A percentile compares a stretch with the other conserved stretches of the same genome.
These are phyloP conservation scores for Gamsiella multidivaricata DNA, from an alignment of 192 early-diverging fungal species.

Conservation along the genomic window DNA sequence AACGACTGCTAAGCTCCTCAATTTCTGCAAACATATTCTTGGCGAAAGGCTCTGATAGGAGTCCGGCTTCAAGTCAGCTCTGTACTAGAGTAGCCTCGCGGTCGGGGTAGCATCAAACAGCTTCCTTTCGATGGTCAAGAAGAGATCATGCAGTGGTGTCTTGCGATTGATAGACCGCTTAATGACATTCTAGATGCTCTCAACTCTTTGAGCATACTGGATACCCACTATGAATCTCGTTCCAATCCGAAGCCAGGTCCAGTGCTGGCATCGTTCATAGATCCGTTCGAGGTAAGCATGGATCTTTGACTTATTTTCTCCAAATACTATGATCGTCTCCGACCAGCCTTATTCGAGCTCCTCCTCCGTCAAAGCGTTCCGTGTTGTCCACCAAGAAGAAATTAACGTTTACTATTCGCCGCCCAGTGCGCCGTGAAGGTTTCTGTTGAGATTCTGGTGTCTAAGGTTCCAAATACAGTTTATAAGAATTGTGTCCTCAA, in stretches of 20 bases:
- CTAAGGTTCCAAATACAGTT: conserved; percentile 11
- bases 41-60: not conserved
- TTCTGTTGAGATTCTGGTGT: not conserved
- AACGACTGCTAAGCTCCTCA: not conserved
- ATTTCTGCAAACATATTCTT: not conserved
- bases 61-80: not conserved
- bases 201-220: conserved; percentile 18
- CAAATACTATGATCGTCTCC: not conserved
- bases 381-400: not conserved
- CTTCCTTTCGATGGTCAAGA: not conserved
- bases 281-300: not conserved
- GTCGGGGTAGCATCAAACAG: not conserved
- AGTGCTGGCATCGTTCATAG: not conserved
- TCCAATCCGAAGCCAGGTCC: not conserved
- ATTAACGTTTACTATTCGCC: not conserved
- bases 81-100: not conserved
- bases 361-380: not conserved
- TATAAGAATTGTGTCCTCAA: not conserved
- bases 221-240: conserved; percentile 12
- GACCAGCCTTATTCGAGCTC: conserved; percentile 7
- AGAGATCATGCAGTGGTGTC: not conserved
- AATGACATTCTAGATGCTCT: not conserved
- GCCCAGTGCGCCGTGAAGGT: not conserved
- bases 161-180: not conserved
- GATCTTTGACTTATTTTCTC: not conserved